These are phyloP conservation scores for Talaromyces sp. DNA, from an alignment of 2,329 filamentous ascomycete species.

Conservation along the genomic window DNA sequence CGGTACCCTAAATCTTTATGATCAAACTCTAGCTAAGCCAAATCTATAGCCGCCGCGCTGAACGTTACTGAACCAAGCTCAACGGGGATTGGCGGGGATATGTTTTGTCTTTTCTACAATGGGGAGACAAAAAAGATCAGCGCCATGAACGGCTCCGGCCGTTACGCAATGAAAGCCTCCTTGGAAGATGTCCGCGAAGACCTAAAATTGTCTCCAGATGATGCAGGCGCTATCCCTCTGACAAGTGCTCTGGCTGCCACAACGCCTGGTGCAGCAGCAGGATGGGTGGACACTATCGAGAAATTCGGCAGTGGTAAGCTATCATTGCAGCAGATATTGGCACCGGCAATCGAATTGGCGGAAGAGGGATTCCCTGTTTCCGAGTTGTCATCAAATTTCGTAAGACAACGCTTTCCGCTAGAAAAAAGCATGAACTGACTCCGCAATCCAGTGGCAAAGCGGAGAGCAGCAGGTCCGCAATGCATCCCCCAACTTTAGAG, in stretches of 20 bases:
- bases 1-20: neutral
- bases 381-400: slow-evolving; percentile 66
- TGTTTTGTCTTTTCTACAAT: slow-evolving; percentile 93
- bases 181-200: slow-evolving; percentile 67
- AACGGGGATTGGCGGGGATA: slow-evolving; percentile 93
- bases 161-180: slow-evolving; percentile 64
- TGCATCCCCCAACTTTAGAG: slow-evolving; percentile 79
- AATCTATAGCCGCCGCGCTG: slow-evolving; percentile 67
- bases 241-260: slow-evolving; percentile 76
- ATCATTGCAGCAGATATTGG: slow-evolving; percentile 69
- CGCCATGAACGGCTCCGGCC: slow-evolving; percentile 90
- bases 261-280: slow-evolving; percentile 83
- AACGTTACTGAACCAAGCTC: slow-evolving; percentile 92
- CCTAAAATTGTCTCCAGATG: slow-evolving; percentile 58
- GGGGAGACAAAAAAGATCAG: slow-evolving; percentile 75
- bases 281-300: slow-evolving; percentile 86
- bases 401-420: slow-evolving; percentile 41
- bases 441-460: slow-evolving; percentile 61
- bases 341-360: slow-evolving; percentile 76
- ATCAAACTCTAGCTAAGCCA: slow-evolving; percentile 4
- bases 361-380: slow-evolving; percentile 89
- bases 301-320: slow-evolving; percentile 86
- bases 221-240: slow-evolving; percentile 63
- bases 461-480: slow-evolving; percentile 60
- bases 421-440: neutral